phyloP scores from a whole-genome alignment of 2,329 filamentous ascomycete species.

The Incumbomyces delicatus region DNA sequence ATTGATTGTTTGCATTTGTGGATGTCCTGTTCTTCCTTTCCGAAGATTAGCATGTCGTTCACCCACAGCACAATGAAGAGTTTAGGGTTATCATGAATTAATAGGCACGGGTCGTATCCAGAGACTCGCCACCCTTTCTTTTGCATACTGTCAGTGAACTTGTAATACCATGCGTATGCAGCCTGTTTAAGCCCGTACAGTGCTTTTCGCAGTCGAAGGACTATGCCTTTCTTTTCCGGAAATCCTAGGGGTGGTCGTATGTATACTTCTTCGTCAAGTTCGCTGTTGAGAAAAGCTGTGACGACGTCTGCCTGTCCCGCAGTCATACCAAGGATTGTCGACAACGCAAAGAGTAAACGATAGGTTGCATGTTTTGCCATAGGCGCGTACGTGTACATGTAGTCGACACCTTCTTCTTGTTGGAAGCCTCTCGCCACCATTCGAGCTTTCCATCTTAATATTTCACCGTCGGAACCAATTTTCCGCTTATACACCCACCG shows the following conservation, averaged over 20 bases:
- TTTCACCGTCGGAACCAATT: slow-evolving; percentile 7
- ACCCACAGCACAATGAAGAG: slow-evolving; percentile 9
- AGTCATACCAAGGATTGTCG: slow-evolving; percentile 3
- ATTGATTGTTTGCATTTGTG: slow-evolving; percentile 2
- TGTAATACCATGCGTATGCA: slow-evolving; percentile 9
- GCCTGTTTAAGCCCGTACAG: slow-evolving; percentile 19
- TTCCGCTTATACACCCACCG: slow-evolving; percentile 21
- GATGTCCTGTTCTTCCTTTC: slow-evolving; percentile 3
- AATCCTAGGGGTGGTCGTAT: slow-evolving; percentile 8
- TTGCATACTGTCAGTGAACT: slow-evolving; percentile 2
- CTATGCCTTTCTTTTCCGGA: slow-evolving; percentile 7
- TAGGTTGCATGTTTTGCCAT: slow-evolving; percentile 12
- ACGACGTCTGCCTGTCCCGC: slow-evolving; percentile 16
- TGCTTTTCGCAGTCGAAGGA: slow-evolving; percentile 9
- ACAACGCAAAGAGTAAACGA: slow-evolving; percentile 10
- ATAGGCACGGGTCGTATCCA: slow-evolving; percentile 9
- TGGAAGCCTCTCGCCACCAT: slow-evolving; percentile 19
- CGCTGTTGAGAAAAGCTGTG: slow-evolving; percentile 17
- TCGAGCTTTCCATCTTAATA: slow-evolving; percentile 18
- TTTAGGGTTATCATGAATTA: slow-evolving; percentile 6
- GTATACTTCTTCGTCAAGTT: slow-evolving; percentile 13
- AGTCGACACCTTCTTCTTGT: slow-evolving; percentile 20
- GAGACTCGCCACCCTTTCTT: slow-evolving; percentile 5
- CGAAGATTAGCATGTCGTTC: slow-evolving; percentile 11
- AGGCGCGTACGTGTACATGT: slow-evolving; percentile 19